A percentile compares a stretch with the other conserved stretches of the same genome.
phyloP scores from a whole-genome alignment of 2,329 filamentous ascomycete species.

The Fonsecaea multimorphosa region DNA sequence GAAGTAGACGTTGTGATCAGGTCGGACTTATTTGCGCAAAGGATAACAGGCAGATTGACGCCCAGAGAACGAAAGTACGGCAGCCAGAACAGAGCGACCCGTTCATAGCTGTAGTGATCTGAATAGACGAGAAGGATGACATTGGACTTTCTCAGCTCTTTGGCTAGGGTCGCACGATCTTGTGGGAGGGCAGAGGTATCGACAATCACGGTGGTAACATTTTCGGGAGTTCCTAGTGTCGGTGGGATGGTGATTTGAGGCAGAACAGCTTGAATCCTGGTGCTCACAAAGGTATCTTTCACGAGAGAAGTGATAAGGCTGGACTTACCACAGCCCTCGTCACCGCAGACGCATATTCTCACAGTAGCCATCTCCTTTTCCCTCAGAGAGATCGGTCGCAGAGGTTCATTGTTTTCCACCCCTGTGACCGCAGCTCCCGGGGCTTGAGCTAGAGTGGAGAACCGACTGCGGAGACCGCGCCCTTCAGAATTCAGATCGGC shows the following conservation, averaged over 20 bases:
- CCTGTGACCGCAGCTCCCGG: not conserved
- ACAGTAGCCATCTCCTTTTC: constrained; percentile 54
- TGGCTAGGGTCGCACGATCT: constrained; percentile 85
- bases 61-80: constrained; percentile 96
- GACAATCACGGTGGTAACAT: constrained; percentile 96
- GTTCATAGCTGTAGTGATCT: constrained; percentile 98
- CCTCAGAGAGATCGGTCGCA: not conserved
- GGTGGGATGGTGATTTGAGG: constrained; percentile 95
- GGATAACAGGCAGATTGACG: constrained; percentile 96
- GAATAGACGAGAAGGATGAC: constrained; percentile 97
- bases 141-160: constrained; percentile 95
- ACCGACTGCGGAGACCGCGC: constrained; percentile 1
- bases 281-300: constrained; percentile 94
- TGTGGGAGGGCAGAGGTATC: constrained; percentile 95
- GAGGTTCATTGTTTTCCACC: constrained; percentile 5
- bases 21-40: constrained; percentile 98
- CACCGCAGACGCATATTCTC: constrained; percentile 93
- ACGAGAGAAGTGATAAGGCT: constrained; percentile 93
- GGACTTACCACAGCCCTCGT: constrained; percentile 93
- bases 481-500: not conserved
- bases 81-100: constrained; percentile 97
- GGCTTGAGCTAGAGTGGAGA: not conserved
- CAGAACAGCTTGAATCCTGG: constrained; percentile 92
- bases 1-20: constrained; percentile 75
- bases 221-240: constrained; percentile 89